Base-by-base conservation (phyloP, 306 rosid genomes). In the Vigna mungo region DNA sequence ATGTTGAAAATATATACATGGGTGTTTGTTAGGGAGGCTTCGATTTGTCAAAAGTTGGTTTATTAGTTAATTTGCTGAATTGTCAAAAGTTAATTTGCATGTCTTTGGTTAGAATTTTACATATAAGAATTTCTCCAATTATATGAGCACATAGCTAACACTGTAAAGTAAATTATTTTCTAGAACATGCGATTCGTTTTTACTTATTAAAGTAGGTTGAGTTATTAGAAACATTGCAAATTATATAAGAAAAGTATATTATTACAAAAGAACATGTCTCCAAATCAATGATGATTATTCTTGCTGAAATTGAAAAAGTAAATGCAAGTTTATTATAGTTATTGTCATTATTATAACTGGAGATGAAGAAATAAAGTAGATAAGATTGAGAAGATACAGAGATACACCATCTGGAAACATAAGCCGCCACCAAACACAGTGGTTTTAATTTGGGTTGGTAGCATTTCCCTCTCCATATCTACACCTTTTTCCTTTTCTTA, bases 401-500 rank as follows among this genome's bases (percentile, higher is more conserved):
- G 11, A 10, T 10, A 43, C 48, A 43, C 0, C 49, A 44, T 12
- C 5, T 3, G 61, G 37, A 56, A 54, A 74, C 36, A 74, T 14
- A 16, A 68, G 47, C 51, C 60, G 68, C 77, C 81, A 43, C 77
- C 78, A 43, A 39, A 36, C 72, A 23, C 2, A 37, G 48, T 59
- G 72, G 81, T 46, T 39, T 32, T 43, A 41, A 10, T 44, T n/a
- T 54, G 53, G 60, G 81, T 62, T 63, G 79, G 64, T 78, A 58
- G 18, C 9, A 46, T n/a, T 63, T 77, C 58, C 51, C 56, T 13
- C 10, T 68, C 77, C 9, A 69, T 20, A 13, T 58, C 12, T 15
- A 14, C 20, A 60, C 12, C 2, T 61, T 34, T 41, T 9, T 3
- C 34, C 10, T 41, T 41, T 25, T 34, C 21, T 36, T 14, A 4